These are phyloP conservation scores for Penicillium cataractarum DNA, from an alignment of 495 filamentous ascomycete species.

Conservation along the genomic window DNA sequence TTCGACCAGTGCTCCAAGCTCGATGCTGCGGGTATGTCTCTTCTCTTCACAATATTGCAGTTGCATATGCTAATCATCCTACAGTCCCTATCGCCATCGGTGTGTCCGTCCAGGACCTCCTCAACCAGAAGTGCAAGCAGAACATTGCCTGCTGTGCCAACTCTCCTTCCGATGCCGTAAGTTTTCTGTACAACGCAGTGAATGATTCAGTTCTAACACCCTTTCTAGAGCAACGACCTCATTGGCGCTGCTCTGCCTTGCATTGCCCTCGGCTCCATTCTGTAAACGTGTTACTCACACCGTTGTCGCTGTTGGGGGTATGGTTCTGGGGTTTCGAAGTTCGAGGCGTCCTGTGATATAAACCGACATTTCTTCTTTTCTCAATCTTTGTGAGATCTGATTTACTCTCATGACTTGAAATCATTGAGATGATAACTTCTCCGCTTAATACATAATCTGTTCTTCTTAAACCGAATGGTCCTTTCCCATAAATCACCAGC, in stretches of 20 bases:
- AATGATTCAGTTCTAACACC: slow-evolving; percentile 3
- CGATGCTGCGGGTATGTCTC: slow-evolving; percentile 18
- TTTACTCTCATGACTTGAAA: slow-evolving; percentile 12
- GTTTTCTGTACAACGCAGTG: slow-evolving; percentile 8
- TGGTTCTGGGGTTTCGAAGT: slow-evolving; percentile 5
- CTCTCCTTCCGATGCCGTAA: slow-evolving; percentile 42
- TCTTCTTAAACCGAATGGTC: background rate
- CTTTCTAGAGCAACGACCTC: slow-evolving; percentile 34
- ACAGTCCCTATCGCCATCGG: slow-evolving; percentile 30
- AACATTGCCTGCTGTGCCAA: slow-evolving; percentile 56
- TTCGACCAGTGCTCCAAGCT: slow-evolving; percentile 48
- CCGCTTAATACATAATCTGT: slow-evolving; percentile 26
- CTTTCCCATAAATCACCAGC: too few relatives aligned
- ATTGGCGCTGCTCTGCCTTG: slow-evolving; percentile 54
- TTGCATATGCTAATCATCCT: background rate
- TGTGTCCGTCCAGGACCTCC: slow-evolving; percentile 45
- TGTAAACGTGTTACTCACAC: slow-evolving; percentile 38
- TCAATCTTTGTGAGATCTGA: slow-evolving; percentile 19
- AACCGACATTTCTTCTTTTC: slow-evolving; percentile 20
- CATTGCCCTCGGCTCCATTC: slow-evolving; percentile 52
- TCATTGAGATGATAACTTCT: slow-evolving; percentile 18
- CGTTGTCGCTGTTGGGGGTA: background rate
- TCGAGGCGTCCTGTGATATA: slow-evolving; percentile 23
- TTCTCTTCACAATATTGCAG: background rate
- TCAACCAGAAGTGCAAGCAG: slow-evolving; percentile 57